phyloP scores from a whole-genome alignment of 805 yeast species.

The Cyberlindnera xishuangbannaensis region DNA sequence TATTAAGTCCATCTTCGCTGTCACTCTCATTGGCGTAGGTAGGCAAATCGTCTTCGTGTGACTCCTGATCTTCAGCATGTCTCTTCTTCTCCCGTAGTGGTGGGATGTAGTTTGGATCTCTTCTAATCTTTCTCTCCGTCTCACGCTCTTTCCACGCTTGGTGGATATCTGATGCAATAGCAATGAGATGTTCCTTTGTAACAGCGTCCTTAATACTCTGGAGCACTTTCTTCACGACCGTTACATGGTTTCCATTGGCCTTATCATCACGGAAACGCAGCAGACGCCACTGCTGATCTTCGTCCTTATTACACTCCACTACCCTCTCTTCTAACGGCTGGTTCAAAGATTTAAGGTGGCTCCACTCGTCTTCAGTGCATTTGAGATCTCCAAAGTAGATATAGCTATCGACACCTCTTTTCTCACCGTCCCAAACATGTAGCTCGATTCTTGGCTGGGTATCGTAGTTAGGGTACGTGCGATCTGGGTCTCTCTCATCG shows the following conservation, averaged over 20 bases:
- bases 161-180: constrained; percentile 50
- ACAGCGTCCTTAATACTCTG: constrained; percentile 86
- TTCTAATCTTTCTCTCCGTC: constrained; percentile 16
- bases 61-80: constrained; percentile 5
- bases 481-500: constrained; percentile 55
- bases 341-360: constrained; percentile 52
- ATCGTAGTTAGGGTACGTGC: constrained; percentile 77
- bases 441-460: constrained; percentile 65
- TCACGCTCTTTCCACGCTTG: constrained; percentile 59
- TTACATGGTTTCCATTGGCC: constrained; percentile 74
- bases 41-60: too few relatives aligned
- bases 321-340: constrained; percentile 89
- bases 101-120: constrained; percentile 6
- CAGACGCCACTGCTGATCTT: constrained; percentile 65
- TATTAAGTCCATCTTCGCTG: not conserved
- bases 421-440: constrained; percentile 72
- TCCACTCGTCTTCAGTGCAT: constrained; percentile 75
- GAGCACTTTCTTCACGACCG: constrained; percentile 76
- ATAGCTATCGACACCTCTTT: constrained; percentile 54
- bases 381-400: constrained; percentile 60
- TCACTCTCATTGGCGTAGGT: not conserved
- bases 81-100: constrained; percentile 3
- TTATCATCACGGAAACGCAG: constrained; percentile 93
- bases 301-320: constrained; percentile 73
- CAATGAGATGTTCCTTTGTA: constrained; percentile 65